Conservation (phyloP, 75 land plant genomes). For the Pseudotsuga menziesii region DNA sequence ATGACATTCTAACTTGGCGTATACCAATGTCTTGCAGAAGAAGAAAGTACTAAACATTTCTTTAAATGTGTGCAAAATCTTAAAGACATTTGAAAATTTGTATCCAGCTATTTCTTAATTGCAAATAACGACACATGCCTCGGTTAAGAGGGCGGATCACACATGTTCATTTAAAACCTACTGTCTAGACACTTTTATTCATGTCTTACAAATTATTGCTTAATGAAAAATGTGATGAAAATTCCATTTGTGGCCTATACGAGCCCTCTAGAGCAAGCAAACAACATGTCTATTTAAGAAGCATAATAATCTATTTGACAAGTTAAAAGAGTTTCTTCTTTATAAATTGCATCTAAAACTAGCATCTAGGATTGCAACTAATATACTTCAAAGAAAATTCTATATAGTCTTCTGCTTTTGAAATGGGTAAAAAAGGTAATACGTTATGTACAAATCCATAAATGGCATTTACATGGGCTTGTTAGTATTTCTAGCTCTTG, state of each 20-base stretch:
- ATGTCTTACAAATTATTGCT: too few species aligned
- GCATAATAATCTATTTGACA: background rate
- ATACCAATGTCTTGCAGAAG: background rate
- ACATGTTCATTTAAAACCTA: too few species aligned
- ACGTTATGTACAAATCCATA: background rate
- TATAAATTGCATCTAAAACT: background rate
- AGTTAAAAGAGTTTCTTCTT: background rate
- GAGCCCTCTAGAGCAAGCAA: too few species aligned
- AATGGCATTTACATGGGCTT: background rate
- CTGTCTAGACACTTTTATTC: too few species aligned
- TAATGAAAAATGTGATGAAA: too few species aligned
- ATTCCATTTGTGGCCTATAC: too few species aligned
- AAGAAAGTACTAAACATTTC: background rate
- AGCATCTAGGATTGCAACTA: background rate
- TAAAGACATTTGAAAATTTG: background rate
- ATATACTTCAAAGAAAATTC: background rate
- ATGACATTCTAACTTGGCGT: background rate
- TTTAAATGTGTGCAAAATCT: background rate
- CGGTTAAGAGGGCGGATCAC: too few species aligned
- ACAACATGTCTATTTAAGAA: too few species aligned
- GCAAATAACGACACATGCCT: too few species aligned
- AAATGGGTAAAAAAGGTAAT: background rate
- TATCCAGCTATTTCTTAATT: background rate
- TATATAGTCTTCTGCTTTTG: background rate
- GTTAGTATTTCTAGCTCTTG: background rate